Conservation (phyloP, 768 basidiomycete species). For the Suillus lakei region DNA sequence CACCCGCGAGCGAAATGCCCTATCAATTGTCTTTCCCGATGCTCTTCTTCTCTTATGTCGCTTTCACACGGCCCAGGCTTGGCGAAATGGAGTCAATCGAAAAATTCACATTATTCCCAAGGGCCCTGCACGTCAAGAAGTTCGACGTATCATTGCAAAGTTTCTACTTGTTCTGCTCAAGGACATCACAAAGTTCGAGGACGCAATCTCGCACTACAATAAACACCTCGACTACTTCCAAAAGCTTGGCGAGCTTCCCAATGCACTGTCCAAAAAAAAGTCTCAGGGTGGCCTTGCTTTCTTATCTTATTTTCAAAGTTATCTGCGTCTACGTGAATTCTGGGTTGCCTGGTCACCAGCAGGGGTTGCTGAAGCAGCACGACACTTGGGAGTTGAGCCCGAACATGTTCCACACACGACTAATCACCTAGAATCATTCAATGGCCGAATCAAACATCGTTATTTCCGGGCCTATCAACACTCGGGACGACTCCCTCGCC, state of each 20-base stretch:
- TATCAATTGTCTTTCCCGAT: constrained; percentile 32
- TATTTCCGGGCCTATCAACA: too few species aligned
- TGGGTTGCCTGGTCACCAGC: constrained; percentile 2
- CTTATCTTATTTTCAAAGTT: not conserved
- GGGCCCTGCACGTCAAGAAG: too few species aligned
- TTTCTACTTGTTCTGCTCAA: not conserved
- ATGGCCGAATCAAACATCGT: too few species aligned
- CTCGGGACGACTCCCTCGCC: too few species aligned
- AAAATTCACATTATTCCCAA: too few species aligned
- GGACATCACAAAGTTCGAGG: constrained; percentile 1
- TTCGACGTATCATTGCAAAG: too few species aligned
- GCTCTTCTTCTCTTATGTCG: constrained; percentile 41
- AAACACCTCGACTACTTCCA: not conserved
- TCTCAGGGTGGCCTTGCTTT: not conserved
- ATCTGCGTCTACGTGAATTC: not conserved
- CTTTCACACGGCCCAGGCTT: constrained; percentile 44
- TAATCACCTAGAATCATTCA: not conserved
- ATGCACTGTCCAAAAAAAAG: constrained; percentile 2
- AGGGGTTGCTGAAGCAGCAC: not conserved
- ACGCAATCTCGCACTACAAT: not conserved
- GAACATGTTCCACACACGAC: not conserved
- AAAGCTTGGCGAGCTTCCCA: not conserved
- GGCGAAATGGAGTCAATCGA: constrained; percentile 30
- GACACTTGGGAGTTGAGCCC: not conserved
- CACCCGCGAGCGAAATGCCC: constrained; percentile 35